Conservation (phyloP, 2,329 filamentous ascomycete species). For the Phialophora chinensis region DNA sequence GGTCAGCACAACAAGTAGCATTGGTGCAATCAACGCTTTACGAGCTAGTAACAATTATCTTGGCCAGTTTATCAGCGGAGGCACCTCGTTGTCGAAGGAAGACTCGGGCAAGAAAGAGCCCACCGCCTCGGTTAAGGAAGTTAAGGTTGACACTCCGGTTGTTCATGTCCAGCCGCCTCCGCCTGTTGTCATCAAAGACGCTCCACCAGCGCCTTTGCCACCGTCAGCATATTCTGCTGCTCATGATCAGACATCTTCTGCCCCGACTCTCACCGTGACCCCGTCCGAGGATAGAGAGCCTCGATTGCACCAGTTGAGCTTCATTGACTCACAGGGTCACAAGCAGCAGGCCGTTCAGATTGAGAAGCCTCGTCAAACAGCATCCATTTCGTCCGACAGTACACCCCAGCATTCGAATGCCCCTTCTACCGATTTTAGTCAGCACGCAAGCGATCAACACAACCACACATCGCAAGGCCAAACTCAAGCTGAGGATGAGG, state of each 20-base stretch:
- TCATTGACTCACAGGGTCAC: constrained; percentile 28
- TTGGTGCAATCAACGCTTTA: constrained; percentile 42
- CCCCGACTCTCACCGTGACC: constrained; percentile 26
- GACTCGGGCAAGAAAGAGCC: constrained; percentile 27
- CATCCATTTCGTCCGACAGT: constrained; percentile 2
- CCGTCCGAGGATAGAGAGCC: constrained; percentile 21
- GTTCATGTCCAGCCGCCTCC: constrained; percentile 35
- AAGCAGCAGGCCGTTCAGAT: constrained; percentile 15
- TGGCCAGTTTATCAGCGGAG: constrained; percentile 46
- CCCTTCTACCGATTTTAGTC: constrained; percentile 18
- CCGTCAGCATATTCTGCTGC: background rate
- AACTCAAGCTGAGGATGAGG: constrained; percentile 14
- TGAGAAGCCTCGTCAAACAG: background rate
- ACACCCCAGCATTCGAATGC: constrained; percentile 17
- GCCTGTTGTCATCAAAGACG: constrained; percentile 32
- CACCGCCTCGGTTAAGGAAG: constrained; percentile 32
- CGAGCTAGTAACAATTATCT: constrained; percentile 49
- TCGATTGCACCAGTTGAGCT: constrained; percentile 30
- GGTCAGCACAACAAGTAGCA: constrained; percentile 40
- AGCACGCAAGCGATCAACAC: constrained; percentile 9
- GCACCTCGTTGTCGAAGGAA: constrained; percentile 34
- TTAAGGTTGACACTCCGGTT: constrained; percentile 26
- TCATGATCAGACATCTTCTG: constrained; percentile 3
- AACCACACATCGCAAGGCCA: constrained; percentile 6
- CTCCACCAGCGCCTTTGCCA: background rate